Evolutionary conservation across 352 stramenopile species (phyloP).

Genomic region (Phytophthora macrochlamydospora): DNA sequence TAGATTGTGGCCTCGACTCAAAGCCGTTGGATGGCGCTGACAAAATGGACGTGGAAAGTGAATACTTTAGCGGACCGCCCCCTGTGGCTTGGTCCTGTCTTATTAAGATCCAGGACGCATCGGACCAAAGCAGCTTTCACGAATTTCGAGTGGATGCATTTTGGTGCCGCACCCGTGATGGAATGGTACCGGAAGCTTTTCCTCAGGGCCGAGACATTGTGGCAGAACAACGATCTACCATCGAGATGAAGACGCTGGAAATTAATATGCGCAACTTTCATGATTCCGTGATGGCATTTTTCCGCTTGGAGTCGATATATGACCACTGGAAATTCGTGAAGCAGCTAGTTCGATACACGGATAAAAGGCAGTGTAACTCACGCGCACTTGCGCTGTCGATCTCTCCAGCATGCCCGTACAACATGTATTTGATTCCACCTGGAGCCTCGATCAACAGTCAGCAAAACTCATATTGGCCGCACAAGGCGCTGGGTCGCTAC

Average conservation of each 20-base stretch:
- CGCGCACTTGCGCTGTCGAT: slow-evolving; percentile 55
- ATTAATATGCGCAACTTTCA: slow-evolving; percentile 40
- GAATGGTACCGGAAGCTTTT: slow-evolving; percentile 34
- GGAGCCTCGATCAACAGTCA: slow-evolving; percentile 79
- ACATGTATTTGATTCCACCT: slow-evolving; percentile 73
- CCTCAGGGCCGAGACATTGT: slow-evolving; percentile 29
- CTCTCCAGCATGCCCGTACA: slow-evolving; percentile 41
- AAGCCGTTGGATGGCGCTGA: slow-evolving; percentile 41
- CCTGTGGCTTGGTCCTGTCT: slow-evolving; percentile 55
- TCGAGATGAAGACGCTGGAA: slow-evolving; percentile 57
- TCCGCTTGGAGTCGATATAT: slow-evolving; percentile 65
- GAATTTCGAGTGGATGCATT: slow-evolving; percentile 64
- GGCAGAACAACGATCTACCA: slow-evolving; percentile 41
- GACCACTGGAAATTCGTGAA: slow-evolving; percentile 79
- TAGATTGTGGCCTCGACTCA: slow-evolving; percentile 66
- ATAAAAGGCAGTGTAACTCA: slow-evolving; percentile 64
- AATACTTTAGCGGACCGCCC: slow-evolving; percentile 1
- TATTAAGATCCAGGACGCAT: slow-evolving; percentile 59
- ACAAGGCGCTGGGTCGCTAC: slow-evolving; percentile 46
- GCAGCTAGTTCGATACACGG: slow-evolving; percentile 64
- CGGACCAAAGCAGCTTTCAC: slow-evolving; percentile 37
- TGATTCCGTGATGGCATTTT: slow-evolving; percentile 54
- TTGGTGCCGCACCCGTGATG: slow-evolving; percentile 47
- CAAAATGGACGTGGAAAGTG: slow-evolving; percentile 43
- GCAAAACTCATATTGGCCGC: slow-evolving; percentile 74